Evolutionary conservation across 106 monocot species (phyloP), one percentile per base, ranked within the genome.

Genomic region (Xerophyta viscosa): DNA sequence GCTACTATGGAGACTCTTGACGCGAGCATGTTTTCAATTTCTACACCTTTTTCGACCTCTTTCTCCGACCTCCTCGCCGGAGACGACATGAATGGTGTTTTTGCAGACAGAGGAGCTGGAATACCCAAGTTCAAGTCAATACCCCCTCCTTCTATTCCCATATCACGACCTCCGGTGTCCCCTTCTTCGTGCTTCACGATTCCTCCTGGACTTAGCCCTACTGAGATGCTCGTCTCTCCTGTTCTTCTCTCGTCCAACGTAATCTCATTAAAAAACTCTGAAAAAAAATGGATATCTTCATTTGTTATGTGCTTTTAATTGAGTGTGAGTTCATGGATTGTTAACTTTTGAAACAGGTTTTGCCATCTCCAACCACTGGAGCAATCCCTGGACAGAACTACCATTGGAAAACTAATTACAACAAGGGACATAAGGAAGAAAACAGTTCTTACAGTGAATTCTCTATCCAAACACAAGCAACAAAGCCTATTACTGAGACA

Each of bases 141-240:
- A 2, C 57, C 69, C 15, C 87, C 78, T 8, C 84, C 80, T 20
- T 78, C 80, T 3, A 42, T 88, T 8, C 88, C 92, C 2, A 42
- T 84, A 26, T 80, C 81, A 3, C 81, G 72, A 21, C 60, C 68
- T 29, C 80, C 71, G 2, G n/a, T 80, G 27, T 76, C 71, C 23
- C 75, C 80, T 60, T 83, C 84, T 33, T 84, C 84, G 18, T 93
- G 54, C 66, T 84, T 93, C 48, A 24, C 80, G 53, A 80, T 84
- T 46, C 74, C 83, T 7, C 62, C 69, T n/a, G 83, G 83, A 2
- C 84, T 84, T 30, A 80, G 77, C 75, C 81, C 83, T 8, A 63
- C 83, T 27, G 81, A 78, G 75, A 62, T 94, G 44, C 64, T 88
- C n/a, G 84, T 81, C 62, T 94, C 94, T 15, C 81, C 94, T 9